Evolutionary conservation across 2,329 filamentous ascomycete genomes (phyloP), one percentile per base, ranked within the genome.

Genomic region (Pseudocercospora fijiensis): DNA sequence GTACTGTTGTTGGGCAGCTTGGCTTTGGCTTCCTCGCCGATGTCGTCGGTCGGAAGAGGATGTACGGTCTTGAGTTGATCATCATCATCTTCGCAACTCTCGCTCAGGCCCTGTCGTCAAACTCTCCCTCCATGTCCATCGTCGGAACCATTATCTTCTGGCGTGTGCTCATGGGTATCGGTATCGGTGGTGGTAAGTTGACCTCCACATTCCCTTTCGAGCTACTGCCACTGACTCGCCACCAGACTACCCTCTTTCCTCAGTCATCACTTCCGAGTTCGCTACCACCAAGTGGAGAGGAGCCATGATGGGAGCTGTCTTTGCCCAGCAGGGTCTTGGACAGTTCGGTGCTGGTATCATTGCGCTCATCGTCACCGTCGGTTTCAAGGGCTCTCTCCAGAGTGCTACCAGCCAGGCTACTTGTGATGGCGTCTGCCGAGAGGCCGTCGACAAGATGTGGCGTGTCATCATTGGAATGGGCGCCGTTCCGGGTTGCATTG

Each of bases 371-470:
- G 84, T 75, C 67, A 72, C 71, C 52, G 65, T 67, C n/a, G 76
- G 76, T 30, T 77, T 77, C 74, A 74, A 76, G 69, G 73, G 71
- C 45, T 76, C 74, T 11, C 73, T 77, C 47, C 26, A 63, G 37
- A 68, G 63, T 5, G 72, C 71, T 0, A 71, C 81, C 57, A 77
- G 78, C 0, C 80, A 83, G 4, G 79, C 79, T 27, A 76, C 81
- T 53, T 95, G 91, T 76, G 82, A 84, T 58, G 83, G 82, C 27
- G 81, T 79, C 45, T 95, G 91, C 73, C 84, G 85, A 61, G 74
- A 85, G 0, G 90, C 90, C 0, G 89, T 93, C 5, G 91, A 95
- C 80, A 92, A 92, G 83, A 93, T 93, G 89, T 95, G 91, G 91
- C 85, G 91, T 69, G 83, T 87, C 13, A 83, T 95, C 56, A 90